Evolutionary conservation across 2,329 filamentous ascomycete species (phyloP), one percentile per base, ranked within the genome.

Genomic region (Myriosclerotinia scirpicola): DNA sequence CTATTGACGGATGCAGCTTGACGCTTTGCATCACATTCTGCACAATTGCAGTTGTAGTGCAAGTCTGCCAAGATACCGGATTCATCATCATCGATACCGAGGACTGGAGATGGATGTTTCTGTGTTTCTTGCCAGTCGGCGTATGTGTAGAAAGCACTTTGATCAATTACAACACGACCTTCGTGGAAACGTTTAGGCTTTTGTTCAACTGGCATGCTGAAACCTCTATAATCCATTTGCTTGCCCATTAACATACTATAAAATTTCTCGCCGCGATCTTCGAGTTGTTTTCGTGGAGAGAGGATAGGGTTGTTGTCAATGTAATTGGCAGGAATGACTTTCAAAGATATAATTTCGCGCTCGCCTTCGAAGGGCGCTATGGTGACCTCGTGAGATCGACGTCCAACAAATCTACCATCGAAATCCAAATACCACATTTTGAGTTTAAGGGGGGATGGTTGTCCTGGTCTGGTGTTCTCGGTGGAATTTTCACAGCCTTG

Each of bases 341-440:
- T 70, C 42, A 76, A 66, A 1, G 72, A 74, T 9, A 68, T 72
- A 12, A 76, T 72, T 11, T 75, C 71, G 17, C 69, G 70, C 59
- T 76, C 70, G 9, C 74, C 74, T 38, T 75, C 71, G 60, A 71
- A 76, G 7, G 71, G 70, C 5, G 68, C 59, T 30, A 76, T 74
- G 15, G 66, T 68, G 4, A 76, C 73, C 46, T 69, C 67, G 30
- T 71, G 69, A 15, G 59, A 54, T 12, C 71, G 65, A 36, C 74
- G 71, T 52, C 71, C 70, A 53, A 75, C 73, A 12, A 71, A 66
- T 12, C 67, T 66, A 11, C 74, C 75, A 63, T 76, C 69, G n/a
- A 72, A 75, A 68, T 76, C 75, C 44, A 76, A 71, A 60, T 73
- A 72, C 70, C 75, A 76, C 66, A 73, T 70, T 36, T 69, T 67